Percentiles rank a stretch among this genome's conserved stretches.
These are phyloP conservation scores for Alternaria viburni DNA, from an alignment of 2,329 filamentous ascomycete species.

Conservation along the genomic window DNA sequence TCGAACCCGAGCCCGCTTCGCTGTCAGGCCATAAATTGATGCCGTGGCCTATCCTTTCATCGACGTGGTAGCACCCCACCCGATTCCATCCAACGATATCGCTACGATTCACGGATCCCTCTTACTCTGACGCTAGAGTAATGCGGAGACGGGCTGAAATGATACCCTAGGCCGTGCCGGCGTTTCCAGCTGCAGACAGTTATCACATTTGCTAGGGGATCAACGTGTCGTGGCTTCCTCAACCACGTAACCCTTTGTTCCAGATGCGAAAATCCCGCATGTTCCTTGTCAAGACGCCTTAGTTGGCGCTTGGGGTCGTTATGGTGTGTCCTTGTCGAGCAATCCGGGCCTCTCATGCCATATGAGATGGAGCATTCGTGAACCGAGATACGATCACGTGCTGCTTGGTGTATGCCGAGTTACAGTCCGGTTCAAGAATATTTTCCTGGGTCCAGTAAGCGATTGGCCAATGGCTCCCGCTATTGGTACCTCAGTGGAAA, in stretches of 20 bases:
- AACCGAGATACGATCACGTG: slow-evolving; percentile 50
- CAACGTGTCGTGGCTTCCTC: slow-evolving; percentile 53
- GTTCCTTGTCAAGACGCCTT: slow-evolving; percentile 45
- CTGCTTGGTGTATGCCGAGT: slow-evolving; percentile 41
- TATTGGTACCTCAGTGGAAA: slow-evolving; percentile 28
- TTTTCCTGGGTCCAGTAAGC: slow-evolving; percentile 30
- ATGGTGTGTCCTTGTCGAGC: slow-evolving; percentile 29
- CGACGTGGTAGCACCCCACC: slow-evolving; percentile 52
- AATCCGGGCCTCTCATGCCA: slow-evolving; percentile 40
- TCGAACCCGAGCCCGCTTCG: slow-evolving; percentile 38
- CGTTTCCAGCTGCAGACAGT: slow-evolving; percentile 51
- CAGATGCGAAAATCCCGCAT: slow-evolving; percentile 48
- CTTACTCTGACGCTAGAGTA: slow-evolving; percentile 52
- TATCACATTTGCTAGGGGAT: slow-evolving; percentile 52
- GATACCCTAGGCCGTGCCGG: slow-evolving; percentile 53
- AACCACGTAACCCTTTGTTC: slow-evolving; percentile 52
- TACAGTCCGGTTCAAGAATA: slow-evolving; percentile 35
- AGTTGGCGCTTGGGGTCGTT: slow-evolving; percentile 34
- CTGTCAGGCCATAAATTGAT: slow-evolving; percentile 46
- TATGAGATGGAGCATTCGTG: slow-evolving; percentile 44
- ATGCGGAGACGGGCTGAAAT: slow-evolving; percentile 52
- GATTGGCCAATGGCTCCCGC: slow-evolving; percentile 38
- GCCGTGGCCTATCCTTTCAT: slow-evolving; percentile 47
- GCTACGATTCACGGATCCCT: slow-evolving; percentile 53
- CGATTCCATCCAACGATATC: slow-evolving; percentile 51